Evolutionary conservation across 164 flowering plant species (phyloP).

Genomic region (Stephania japonica): DNA sequence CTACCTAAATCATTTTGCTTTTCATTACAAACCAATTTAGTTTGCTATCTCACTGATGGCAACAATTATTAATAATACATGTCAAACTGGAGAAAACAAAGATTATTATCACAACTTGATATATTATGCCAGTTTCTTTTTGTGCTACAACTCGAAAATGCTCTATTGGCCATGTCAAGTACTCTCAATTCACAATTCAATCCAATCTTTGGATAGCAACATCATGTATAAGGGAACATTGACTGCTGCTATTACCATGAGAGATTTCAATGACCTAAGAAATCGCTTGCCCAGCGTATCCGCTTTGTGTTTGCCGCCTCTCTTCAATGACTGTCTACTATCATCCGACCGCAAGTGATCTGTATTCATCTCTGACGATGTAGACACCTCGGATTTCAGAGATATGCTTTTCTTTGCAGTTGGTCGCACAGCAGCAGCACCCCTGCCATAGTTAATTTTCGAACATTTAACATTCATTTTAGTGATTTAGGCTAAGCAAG

Average conservation of each 20-base stretch:
- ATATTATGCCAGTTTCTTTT: too few relatives aligned
- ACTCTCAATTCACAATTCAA: constrained; percentile 35
- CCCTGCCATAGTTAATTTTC: constrained; percentile 36
- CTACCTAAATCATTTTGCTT: too few relatives aligned
- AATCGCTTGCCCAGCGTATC: constrained; percentile 40
- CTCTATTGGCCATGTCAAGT: not conserved
- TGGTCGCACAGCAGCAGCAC: constrained; percentile 66
- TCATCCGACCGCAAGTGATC: constrained; percentile 29
- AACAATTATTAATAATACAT: too few relatives aligned
- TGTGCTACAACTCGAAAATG: too few relatives aligned
- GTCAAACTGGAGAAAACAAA: too few relatives aligned
- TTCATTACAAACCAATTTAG: too few relatives aligned
- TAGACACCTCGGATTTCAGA: constrained; percentile 31
- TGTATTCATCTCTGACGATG: constrained; percentile 27
- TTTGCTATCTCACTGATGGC: too few relatives aligned
- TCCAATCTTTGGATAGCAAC: constrained; percentile 89
- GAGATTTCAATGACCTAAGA: constrained; percentile 32
- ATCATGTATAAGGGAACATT: constrained; percentile 84
- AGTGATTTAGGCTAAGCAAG: too few relatives aligned
- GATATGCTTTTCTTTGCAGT: constrained; percentile 42
- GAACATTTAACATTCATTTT: too few relatives aligned
- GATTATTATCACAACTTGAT: too few relatives aligned
- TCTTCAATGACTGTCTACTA: constrained; percentile 21
- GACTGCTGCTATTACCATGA: constrained; percentile 55
- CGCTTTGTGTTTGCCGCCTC: constrained; percentile 38